Evolutionary conservation across 108 stramenopile genomes (phyloP), one percentile per base, ranked within the genome.

Genomic region (Cyclotella baltica): DNA sequence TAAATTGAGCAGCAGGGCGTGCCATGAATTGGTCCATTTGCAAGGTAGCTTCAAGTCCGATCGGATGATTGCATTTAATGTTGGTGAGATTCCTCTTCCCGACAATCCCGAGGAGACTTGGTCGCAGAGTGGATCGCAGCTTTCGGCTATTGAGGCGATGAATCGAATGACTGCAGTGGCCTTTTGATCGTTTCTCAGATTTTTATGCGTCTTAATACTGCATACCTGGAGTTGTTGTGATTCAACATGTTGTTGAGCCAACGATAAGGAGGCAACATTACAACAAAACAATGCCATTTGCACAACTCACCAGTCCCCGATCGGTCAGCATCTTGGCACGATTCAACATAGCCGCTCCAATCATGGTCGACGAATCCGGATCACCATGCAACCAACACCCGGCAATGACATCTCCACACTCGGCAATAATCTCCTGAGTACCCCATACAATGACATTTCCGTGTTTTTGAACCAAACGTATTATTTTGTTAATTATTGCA

Each of bases 1-100:
- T 31, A 98, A 85, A 3, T 94, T 93, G 46, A 98, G 82, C 15
- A 97, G 78, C 0, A 98, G 86, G 31, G 94, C 86, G 75, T 98
- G 96, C 86, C 93, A 92, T 20, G 89, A 80, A 38, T 83, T 86
- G 3, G 88, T 87, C 27, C 92, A 77, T 22, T 86, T 72, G 16
- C 87, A 76, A 18, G 87, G 87, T 29, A 94, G 66, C 64, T 91
- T 91, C 68, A 94, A 89, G 72, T 94, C 93, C 19, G 87, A 83
- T 11, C 83, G 67, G 22, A 94, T 69, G 83, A 94, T 47, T 36
- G 91, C 91, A 20, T 83, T 85, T 73, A 94, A 67, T 57, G 69
- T 65, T 15, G 81, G 88, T 78, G 18, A 75, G 67, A 61, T 87
- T 67, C 31, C 87, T 65, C 38, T 64, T 30, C 61, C 89, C 73